Conservation (phyloP, 2,329 filamentous ascomycete species). For the Fusarium temperatum region DNA sequence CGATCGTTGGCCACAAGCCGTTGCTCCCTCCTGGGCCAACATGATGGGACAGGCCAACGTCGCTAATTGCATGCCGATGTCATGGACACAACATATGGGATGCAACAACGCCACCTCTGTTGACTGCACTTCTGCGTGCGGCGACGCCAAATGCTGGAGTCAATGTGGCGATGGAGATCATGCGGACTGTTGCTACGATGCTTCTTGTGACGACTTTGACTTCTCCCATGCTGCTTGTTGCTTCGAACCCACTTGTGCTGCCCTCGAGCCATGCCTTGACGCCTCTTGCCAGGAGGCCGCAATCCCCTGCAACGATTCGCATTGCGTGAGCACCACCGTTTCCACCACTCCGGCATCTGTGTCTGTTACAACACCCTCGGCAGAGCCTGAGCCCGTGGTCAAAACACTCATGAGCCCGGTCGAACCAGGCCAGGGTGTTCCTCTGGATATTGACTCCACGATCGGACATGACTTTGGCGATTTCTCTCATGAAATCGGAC, state of each 20-base stretch:
- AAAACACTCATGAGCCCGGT: constrained; percentile 26
- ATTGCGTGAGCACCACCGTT: constrained; percentile 45
- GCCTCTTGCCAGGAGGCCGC: constrained; percentile 42
- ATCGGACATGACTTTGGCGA: constrained; percentile 12
- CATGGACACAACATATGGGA: constrained; percentile 28
- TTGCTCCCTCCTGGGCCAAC: constrained; percentile 25
- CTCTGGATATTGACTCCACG: constrained; percentile 22
- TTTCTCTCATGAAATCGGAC: constrained; percentile 15
- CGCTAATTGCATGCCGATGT: constrained; percentile 25
- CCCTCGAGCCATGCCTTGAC: constrained; percentile 52
- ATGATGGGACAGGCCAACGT: constrained; percentile 27
- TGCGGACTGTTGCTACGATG: constrained; percentile 49
- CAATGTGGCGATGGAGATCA: constrained; percentile 46
- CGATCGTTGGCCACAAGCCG: constrained; percentile 11
- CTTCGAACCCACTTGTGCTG: constrained; percentile 45
- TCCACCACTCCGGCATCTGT: constrained; percentile 41
- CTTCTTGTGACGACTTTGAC: constrained; percentile 44
- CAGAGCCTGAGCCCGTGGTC: constrained; percentile 38
- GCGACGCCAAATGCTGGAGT: constrained; percentile 43
- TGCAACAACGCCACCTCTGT: constrained; percentile 47
- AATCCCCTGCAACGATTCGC: constrained; percentile 48
- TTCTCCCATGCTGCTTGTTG: constrained; percentile 38
- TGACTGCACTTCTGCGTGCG: constrained; percentile 50
- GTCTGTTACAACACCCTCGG: constrained; percentile 44
- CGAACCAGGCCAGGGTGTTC: constrained; percentile 8